Conservation (phyloP, 768 basidiomycete genomes). For the Rhodotorula graminis region DNA sequence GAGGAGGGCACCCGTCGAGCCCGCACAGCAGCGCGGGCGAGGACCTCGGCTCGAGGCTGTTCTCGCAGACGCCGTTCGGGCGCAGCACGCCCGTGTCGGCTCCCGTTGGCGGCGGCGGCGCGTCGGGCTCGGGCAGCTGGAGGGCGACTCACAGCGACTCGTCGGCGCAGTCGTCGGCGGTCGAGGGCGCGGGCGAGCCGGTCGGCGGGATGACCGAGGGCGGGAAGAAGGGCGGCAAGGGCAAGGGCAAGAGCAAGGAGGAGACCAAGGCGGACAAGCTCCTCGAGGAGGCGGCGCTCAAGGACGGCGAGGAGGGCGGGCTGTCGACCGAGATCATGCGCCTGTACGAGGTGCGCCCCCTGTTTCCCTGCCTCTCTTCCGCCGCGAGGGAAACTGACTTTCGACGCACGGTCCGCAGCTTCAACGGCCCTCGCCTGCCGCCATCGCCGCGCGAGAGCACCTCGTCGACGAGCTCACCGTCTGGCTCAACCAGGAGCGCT, state of each 20-base stretch:
- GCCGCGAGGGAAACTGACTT: too few relatives aligned
- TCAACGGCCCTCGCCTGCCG: constrained; percentile 24
- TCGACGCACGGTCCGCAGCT: background rate
- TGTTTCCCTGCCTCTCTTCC: too few relatives aligned
- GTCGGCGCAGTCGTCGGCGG: background rate
- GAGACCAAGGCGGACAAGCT: background rate
- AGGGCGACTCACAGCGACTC: background rate
- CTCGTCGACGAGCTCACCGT: constrained; percentile 28
- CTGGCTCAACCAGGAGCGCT: constrained; percentile 28
- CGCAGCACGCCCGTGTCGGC: background rate
- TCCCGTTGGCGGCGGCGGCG: background rate
- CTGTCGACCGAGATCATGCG: constrained; percentile 16
- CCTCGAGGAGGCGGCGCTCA: background rate
- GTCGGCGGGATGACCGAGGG: background rate
- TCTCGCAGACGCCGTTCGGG: background rate
- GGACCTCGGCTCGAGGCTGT: background rate
- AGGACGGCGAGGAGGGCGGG: constrained; percentile 15
- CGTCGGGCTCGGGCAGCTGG: background rate
- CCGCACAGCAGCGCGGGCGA: background rate
- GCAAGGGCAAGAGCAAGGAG: background rate
- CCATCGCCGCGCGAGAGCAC: constrained; percentile 26
- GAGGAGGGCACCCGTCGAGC: background rate
- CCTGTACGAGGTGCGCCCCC: constrained; percentile 22
- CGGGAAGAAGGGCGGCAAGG: background rate
- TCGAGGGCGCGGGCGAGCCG: background rate